Conservation (phyloP, 257 asterid genomes). For the Lavandula angustifolia region DNA sequence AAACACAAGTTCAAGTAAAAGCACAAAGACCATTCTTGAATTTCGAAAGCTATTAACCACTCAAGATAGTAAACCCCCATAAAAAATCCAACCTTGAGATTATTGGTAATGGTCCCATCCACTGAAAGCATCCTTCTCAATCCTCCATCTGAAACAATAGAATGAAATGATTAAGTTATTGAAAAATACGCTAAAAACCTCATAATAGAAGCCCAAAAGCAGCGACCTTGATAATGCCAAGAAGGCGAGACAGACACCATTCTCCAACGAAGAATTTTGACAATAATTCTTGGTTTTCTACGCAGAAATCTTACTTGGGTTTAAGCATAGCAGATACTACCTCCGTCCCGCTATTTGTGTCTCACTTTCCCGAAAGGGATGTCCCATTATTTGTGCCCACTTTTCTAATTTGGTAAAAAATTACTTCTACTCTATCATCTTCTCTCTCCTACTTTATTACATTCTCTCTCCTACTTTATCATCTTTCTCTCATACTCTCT, state of each 20-base stretch:
- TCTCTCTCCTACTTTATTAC: too few species aligned
- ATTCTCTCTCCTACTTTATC: too few species aligned
- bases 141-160: constrained; percentile 42
- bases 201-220: not conserved
- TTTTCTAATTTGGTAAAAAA: too few species aligned
- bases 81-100: constrained; percentile 34
- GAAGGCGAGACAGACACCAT: constrained; percentile 49
- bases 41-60: not conserved
- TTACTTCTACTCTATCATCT: too few species aligned
- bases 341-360: too few species aligned
- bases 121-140: constrained; percentile 36
- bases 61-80: not conserved
- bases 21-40: constrained; percentile 2
- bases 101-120: constrained; percentile 35
- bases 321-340: constrained; percentile 24
- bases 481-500: too few species aligned
- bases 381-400: too few species aligned
- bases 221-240: constrained; percentile 53
- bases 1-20: not conserved
- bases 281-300: not conserved
- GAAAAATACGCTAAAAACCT: not conserved
- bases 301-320: constrained; percentile 26
- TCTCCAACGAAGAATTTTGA: not conserved
- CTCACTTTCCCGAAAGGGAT: too few species aligned
- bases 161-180: not conserved